Evolutionary conservation across 2,329 filamentous ascomycete genomes (phyloP).

Genomic region (Xylariaceae sp.): DNA sequence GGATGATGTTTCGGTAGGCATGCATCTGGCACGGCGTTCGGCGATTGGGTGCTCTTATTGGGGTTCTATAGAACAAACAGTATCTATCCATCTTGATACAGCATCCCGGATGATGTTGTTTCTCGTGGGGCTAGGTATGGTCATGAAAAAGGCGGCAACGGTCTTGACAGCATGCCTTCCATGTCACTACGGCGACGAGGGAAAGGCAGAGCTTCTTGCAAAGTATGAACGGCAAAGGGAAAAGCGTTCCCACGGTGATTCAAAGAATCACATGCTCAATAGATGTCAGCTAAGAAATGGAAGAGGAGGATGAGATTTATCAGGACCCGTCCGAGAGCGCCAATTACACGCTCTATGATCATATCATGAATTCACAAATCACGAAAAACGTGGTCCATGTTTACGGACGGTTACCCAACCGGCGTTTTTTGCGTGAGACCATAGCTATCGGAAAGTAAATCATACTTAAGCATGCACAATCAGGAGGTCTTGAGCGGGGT

Average conservation of each 20-base stretch:
- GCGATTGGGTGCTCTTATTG: conserved; percentile 24
- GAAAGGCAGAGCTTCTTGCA: not conserved
- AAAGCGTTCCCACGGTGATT: not conserved
- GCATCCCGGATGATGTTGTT: conserved; percentile 6
- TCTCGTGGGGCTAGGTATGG: conserved; percentile 6
- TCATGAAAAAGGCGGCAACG: conserved; percentile 4
- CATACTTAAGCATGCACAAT: no score
- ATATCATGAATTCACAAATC: no score
- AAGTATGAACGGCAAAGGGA: conserved; percentile 1
- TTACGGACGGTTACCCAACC: no score
- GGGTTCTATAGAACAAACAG: conserved; percentile 20
- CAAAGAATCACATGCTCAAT: not conserved
- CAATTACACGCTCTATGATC: no score
- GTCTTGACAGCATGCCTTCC: conserved; percentile 1
- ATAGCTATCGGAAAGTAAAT: not conserved
- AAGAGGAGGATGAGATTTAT: no score
- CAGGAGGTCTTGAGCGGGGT: no score
- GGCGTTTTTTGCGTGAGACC: no score
- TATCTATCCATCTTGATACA: conserved; percentile 8
- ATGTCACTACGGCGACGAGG: conserved; percentile 5
- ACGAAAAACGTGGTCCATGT: no score
- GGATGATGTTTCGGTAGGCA: conserved; percentile 20
- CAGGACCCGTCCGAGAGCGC: no score
- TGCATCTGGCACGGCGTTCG: conserved; percentile 33
- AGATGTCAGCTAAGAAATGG: not conserved